Evolutionary conservation across 768 basidiomycete species (phyloP).

Genomic region (Mycena olivaceomarginata): DNA sequence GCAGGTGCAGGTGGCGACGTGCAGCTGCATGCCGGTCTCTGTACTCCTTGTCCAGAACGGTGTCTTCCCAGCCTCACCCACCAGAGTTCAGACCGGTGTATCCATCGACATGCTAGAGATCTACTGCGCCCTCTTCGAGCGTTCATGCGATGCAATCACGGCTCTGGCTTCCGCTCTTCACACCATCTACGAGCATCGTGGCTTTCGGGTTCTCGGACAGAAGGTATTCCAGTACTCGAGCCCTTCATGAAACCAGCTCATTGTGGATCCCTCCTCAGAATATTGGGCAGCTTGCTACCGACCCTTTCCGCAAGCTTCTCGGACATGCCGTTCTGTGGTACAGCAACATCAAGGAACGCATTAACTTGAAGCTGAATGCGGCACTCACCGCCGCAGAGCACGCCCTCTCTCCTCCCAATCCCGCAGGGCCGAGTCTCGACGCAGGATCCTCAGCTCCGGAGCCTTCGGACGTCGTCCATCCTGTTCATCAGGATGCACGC

Average conservation of each 20-base stretch:
- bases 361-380: slow-evolving; percentile 41
- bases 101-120: slow-evolving; percentile 10
- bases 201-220: slow-evolving; percentile 44
- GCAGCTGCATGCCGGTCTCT: not conserved
- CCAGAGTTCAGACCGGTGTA: not conserved
- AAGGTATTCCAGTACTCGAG: slow-evolving; percentile 10
- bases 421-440: no score
- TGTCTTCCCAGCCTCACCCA: not conserved
- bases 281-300: slow-evolving; percentile 49
- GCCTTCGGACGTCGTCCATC: no score
- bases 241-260: no score
- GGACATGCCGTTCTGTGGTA: slow-evolving; percentile 54
- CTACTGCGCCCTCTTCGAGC: not conserved
- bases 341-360: slow-evolving; percentile 42
- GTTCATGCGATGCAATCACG: slow-evolving; percentile 57
- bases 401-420: no score
- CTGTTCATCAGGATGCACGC: no score
- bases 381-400: slow-evolving; percentile 17
- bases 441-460: no score
- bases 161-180: slow-evolving; percentile 46
- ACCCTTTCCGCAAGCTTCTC: slow-evolving; percentile 48
- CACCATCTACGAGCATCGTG: slow-evolving; percentile 52
- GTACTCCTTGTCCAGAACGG: not conserved
- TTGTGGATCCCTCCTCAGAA: not conserved
- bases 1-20: not conserved